phyloP scores from a whole-genome alignment of 2,329 filamentous ascomycete species.

The Monosporascus sp. region DNA sequence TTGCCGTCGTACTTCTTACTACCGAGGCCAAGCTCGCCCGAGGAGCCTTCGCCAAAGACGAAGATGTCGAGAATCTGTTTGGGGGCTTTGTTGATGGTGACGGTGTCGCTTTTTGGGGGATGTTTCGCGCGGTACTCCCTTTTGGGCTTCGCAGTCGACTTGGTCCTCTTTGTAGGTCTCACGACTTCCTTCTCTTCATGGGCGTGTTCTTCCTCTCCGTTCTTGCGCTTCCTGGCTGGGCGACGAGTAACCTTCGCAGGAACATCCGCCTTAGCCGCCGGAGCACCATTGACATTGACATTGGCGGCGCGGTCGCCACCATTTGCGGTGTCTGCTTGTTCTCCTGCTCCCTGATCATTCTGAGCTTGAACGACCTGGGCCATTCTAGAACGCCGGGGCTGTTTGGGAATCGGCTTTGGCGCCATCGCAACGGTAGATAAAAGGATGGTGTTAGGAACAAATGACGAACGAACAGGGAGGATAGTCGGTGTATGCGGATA shows the following conservation, averaged over 20 bases:
- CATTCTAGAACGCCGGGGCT: neutral
- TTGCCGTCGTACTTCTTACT: slow-evolving; percentile 47
- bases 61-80: slow-evolving; percentile 29
- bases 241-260: slow-evolving; percentile 12
- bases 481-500: neutral
- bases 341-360: neutral
- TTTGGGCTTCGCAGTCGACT: slow-evolving; percentile 16
- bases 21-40: slow-evolving; percentile 64
- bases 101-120: too few relatives aligned
- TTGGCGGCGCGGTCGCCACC: neutral
- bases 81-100: slow-evolving; percentile 19
- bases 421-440: neutral
- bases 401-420: neutral
- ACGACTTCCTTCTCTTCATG: neutral
- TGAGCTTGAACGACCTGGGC: neutral
- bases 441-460: neutral
- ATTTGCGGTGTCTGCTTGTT: neutral
- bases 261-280: neutral
- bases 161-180: slow-evolving; percentile 8
- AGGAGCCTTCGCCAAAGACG: slow-evolving; percentile 54
- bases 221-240: slow-evolving; percentile 11
- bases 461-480: neutral
- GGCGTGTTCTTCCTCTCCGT: slow-evolving; percentile 2
- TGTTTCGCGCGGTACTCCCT: too few relatives aligned
- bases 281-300: slow-evolving; percentile 6